These are phyloP conservation scores for button mushroom (Agaricus bisporus) DNA, from an alignment of 768 basidiomycete genomes.

Conservation along the genomic window DNA sequence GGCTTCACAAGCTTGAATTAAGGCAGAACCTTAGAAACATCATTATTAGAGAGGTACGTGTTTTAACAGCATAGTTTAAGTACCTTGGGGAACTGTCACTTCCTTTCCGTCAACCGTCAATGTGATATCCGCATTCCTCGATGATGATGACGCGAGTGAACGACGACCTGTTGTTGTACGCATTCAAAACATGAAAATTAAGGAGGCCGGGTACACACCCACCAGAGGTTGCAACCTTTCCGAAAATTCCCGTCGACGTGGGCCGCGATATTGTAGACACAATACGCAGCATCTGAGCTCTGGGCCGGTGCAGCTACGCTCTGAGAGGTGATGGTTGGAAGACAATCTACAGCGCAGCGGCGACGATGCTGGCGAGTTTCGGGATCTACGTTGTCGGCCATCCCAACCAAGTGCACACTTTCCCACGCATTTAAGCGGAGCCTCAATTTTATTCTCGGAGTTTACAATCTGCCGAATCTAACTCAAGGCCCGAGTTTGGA, in stretches of 20 bases:
- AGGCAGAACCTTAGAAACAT: constrained; percentile 65
- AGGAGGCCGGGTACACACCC: background rate
- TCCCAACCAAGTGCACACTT: constrained; percentile 38
- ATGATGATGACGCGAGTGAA: constrained; percentile 59
- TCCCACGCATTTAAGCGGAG: constrained; percentile 31
- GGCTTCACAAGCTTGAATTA: constrained; percentile 94
- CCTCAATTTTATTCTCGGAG: constrained; percentile 9
- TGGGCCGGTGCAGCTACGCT: constrained; percentile 16
- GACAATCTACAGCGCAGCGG: constrained; percentile 25
- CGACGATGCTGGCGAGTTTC: constrained; percentile 22
- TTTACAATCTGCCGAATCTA: background rate
- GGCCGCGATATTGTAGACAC: constrained; percentile 57
- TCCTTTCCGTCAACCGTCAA: constrained; percentile 96
- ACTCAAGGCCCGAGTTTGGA: background rate
- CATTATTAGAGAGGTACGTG: background rate
- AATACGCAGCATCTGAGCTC: constrained; percentile 59
- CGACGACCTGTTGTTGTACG: constrained; percentile 40
- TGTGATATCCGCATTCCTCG: constrained; percentile 74
- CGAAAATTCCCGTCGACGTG: constrained; percentile 63
- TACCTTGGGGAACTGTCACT: constrained; percentile 95
- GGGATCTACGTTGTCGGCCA: constrained; percentile 33
- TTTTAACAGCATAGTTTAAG: background rate
- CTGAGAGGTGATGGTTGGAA: constrained; percentile 20
- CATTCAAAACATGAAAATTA: constrained; percentile 1
- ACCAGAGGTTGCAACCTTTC: constrained; percentile 42